Evolutionary conservation across 176 grass and related monocot genomes (phyloP).

Genomic region (Triticum dicoccoides): DNA sequence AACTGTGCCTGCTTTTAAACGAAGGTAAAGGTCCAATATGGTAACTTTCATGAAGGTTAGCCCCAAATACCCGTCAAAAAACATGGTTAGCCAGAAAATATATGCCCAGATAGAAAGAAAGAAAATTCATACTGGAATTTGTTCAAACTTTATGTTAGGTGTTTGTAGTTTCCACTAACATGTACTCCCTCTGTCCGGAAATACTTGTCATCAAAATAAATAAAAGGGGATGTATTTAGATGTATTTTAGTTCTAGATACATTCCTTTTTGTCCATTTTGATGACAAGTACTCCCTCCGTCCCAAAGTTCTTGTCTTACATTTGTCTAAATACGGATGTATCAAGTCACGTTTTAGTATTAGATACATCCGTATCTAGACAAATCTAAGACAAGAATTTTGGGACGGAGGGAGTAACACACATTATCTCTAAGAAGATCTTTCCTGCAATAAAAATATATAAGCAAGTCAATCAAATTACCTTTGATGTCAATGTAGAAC

Average conservation of each 20-base stretch:
- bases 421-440: not conserved
- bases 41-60: not conserved
- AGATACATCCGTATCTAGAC: no score
- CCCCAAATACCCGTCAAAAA: not conserved
- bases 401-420: not conserved
- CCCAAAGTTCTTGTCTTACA: no score
- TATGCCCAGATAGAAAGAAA: conserved; percentile 9
- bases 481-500: conserved; percentile 92
- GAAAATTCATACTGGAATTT: not conserved
- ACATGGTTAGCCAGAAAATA: not conserved
- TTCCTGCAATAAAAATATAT: not conserved
- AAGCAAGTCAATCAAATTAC: conserved; percentile 38
- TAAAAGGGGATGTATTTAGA: no score
- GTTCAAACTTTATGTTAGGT: conserved; percentile 3
- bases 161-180: conserved; percentile 20
- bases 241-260: no score
- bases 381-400: no score
- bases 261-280: no score
- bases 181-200: not conserved
- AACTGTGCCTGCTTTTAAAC: not conserved
- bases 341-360: no score
- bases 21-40: not conserved
- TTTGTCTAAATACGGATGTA: no score
- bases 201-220: no score
- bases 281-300: no score